These are phyloP conservation scores for Hypomontagnella submonticulosa DNA, from an alignment of 495 filamentous ascomycete genomes.

Conservation along the genomic window DNA sequence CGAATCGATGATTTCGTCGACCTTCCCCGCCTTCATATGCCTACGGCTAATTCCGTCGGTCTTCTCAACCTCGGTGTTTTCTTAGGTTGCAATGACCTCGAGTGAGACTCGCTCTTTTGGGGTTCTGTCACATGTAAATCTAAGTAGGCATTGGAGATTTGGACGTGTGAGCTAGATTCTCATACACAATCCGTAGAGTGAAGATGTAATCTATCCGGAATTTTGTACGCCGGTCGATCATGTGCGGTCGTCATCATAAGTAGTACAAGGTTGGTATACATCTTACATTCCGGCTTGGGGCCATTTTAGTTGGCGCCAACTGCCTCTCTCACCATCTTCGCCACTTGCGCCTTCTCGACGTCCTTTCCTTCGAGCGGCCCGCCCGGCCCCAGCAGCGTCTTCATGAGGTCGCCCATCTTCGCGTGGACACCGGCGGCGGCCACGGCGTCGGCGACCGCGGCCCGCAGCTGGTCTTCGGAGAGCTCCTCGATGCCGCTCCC, in stretches of 20 bases:
- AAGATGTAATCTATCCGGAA: slow-evolving; percentile 26
- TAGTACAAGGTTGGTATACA: slow-evolving; percentile 18
- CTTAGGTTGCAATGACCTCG: slow-evolving; percentile 8
- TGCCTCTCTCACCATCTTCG: slow-evolving; percentile 48
- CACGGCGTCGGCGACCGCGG: slow-evolving; percentile 47
- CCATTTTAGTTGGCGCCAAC: background rate
- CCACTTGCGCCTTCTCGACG: slow-evolving; percentile 50
- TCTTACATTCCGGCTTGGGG: background rate
- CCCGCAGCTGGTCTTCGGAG: slow-evolving; percentile 53
- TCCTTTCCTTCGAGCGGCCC: slow-evolving; percentile 53
- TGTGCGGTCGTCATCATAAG: slow-evolving; percentile 14
- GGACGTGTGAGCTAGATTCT: slow-evolving; percentile 1
- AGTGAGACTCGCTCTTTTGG: background rate
- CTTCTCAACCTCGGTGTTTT: background rate
- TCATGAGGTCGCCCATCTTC: slow-evolving; percentile 51
- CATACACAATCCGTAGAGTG: slow-evolving; percentile 24
- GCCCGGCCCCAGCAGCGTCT: slow-evolving; percentile 48
- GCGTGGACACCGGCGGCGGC: slow-evolving; percentile 19
- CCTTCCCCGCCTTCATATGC: too few species aligned
- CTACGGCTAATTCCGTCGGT: background rate
- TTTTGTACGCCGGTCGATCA: slow-evolving; percentile 24
- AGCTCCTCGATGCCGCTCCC: slow-evolving; percentile 57
- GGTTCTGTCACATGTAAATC: too few species aligned
- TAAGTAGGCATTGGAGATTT: background rate
- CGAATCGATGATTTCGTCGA: too few species aligned